Evolutionary conservation across 768 basidiomycete genomes (phyloP).

Genomic region (Boletus vermiculosoides): DNA sequence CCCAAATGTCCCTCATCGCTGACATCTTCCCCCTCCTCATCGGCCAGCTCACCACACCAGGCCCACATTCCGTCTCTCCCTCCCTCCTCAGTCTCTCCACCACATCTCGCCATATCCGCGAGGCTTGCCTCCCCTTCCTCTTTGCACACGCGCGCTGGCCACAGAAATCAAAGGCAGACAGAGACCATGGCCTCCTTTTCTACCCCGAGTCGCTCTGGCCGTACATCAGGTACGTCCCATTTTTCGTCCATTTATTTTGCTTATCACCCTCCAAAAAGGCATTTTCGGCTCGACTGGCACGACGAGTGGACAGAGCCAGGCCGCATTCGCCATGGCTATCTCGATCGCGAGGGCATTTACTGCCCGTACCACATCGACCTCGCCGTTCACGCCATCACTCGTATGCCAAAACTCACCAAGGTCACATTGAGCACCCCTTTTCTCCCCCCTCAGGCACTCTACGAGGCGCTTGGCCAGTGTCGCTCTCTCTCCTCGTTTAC

Average conservation of each 20-base stretch:
- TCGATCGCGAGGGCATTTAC: constrained; percentile 35
- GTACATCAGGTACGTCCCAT: constrained; percentile 27
- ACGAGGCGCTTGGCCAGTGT: constrained; percentile 30
- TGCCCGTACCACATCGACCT: constrained; percentile 29
- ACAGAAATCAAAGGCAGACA: constrained; percentile 28
- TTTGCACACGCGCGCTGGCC: constrained; percentile 36
- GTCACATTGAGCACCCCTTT: constrained; percentile 34
- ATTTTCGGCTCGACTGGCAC: constrained; percentile 35
- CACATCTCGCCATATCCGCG: constrained; percentile 27
- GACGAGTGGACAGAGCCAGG: constrained; percentile 38
- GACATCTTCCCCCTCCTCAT: constrained; percentile 37
- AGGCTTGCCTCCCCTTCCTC: constrained; percentile 32
- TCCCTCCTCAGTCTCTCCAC: constrained; percentile 26
- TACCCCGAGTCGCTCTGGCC: constrained; percentile 31
- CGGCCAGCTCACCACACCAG: constrained; percentile 18
- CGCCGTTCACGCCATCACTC: constrained; percentile 23
- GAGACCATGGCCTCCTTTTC: constrained; percentile 26
- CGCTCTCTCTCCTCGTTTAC: constrained; percentile 27
- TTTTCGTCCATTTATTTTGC: neutral
- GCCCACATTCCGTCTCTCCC: constrained; percentile 1
- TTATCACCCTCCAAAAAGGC: constrained; percentile 16
- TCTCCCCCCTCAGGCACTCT: constrained; percentile 31
- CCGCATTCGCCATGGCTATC: constrained; percentile 32
- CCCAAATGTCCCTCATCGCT: constrained; percentile 32
- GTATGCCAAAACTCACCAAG: constrained; percentile 31